Conservation (phyloP, 371 early-diverging fungal species). For the Mortierella sp. region DNA sequence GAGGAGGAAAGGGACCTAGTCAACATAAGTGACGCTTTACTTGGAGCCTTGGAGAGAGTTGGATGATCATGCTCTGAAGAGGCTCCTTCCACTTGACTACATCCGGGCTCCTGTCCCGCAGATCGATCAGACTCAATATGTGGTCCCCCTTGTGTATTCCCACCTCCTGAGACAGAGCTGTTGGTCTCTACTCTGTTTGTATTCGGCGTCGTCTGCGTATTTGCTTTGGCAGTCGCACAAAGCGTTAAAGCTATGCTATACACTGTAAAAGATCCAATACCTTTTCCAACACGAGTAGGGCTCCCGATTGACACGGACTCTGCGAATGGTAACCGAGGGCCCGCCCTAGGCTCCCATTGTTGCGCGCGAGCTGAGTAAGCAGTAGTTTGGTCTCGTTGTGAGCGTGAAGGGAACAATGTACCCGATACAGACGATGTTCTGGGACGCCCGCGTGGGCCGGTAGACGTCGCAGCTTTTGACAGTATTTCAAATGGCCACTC, state of each 20-base stretch:
- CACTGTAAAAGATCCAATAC: slow-evolving; percentile 44
- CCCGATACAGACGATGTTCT: background rate
- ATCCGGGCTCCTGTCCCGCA: background rate
- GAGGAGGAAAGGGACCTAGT: slow-evolving; percentile 45
- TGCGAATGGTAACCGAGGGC: slow-evolving; percentile 46
- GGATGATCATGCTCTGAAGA: background rate
- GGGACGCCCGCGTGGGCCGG: background rate
- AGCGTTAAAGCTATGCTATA: slow-evolving; percentile 40
- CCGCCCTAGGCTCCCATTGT: slow-evolving; percentile 12
- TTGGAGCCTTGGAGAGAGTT: slow-evolving; percentile 6
- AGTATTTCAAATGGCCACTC: slow-evolving; percentile 46
- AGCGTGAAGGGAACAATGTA: background rate
- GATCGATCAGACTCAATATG: background rate
- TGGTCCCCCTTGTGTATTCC: background rate
- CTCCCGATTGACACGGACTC: slow-evolving; percentile 38
- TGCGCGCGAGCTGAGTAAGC: background rate
- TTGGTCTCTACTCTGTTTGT: background rate
- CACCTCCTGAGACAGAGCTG: background rate
- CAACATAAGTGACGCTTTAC: slow-evolving; percentile 36
- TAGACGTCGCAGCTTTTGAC: background rate
- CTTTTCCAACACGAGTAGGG: slow-evolving; percentile 45
- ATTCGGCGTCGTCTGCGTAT: background rate
- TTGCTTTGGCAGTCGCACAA: slow-evolving; percentile 20
- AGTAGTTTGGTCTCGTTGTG: background rate
- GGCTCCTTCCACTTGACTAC: background rate